phyloP scores from a whole-genome alignment of 805 yeast species.

The Candida golubevii region DNA sequence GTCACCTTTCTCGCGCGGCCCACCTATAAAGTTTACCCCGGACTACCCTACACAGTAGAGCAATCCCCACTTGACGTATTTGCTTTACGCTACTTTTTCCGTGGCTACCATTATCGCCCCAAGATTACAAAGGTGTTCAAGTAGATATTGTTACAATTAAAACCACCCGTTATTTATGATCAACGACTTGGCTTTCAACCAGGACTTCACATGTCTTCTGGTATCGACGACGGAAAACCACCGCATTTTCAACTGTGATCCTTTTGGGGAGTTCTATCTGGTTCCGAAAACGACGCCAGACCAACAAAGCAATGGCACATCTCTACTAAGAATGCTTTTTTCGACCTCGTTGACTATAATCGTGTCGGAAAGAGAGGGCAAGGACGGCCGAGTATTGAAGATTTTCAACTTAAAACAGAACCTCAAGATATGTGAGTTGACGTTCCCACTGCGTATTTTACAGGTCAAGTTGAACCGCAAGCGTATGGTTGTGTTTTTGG shows the following conservation, averaged over 20 bases:
- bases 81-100: too few species aligned
- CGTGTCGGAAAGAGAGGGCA: constrained; percentile 28
- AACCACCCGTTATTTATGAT: not conserved
- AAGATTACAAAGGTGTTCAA: too few species aligned
- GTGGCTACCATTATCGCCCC: too few species aligned
- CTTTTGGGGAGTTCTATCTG: constrained; percentile 41
- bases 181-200: constrained; percentile 39
- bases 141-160: too few species aligned
- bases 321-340: constrained; percentile 35
- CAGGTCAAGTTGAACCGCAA: constrained; percentile 77
- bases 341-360: constrained; percentile 40
- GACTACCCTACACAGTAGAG: too few species aligned
- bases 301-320: constrained; percentile 23
- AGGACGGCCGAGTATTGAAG: constrained; percentile 26
- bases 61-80: too few species aligned
- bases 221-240: constrained; percentile 30
- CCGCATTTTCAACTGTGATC: constrained; percentile 42
- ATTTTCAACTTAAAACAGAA: constrained; percentile 40
- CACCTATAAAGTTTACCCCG: too few species aligned
- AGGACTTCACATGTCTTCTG: constrained; percentile 38
- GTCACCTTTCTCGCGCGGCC: too few species aligned
- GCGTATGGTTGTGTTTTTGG: constrained; percentile 69
- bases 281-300: constrained; percentile 11
- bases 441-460: constrained; percentile 74
- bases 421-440: constrained; percentile 72